Evolutionary conservation across 345 rosid species (phyloP), one percentile per base, ranked within the genome.

Genomic region (Ailanthus altissimus): DNA sequence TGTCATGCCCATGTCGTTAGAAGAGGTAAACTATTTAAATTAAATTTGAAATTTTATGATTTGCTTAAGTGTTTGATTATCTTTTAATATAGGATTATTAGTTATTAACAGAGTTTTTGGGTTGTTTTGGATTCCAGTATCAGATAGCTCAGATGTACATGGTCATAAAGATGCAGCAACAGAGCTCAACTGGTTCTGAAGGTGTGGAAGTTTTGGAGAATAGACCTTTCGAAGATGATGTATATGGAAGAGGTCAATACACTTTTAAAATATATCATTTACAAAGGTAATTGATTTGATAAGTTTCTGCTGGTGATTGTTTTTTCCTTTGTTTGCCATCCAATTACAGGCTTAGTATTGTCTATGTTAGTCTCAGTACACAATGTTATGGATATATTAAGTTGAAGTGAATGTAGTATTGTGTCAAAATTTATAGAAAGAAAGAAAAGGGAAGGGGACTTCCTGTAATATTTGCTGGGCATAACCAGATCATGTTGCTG

Each of bases 101-200:
- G 53, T 40, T 58, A 25, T 6, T 57, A 43, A 72, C 40, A 40
- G 54, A 68, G 36, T 1, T 71, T 56, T 36, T 40, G 75, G 28
- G 26, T 2, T 40, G 45, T 64, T 36, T 72, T 72, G 68, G 75
- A 45, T 78, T 83, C 78, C 92, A 91, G 94, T 89, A 89, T 85
- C 91, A 85, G 85, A 77, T 85, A 75, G 91, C 90, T 64, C 92
- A 89, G 83, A 83, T 73, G 89, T 89, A 89, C 74, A 86, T 84
- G 89, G 91, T 89, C 20, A 77, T 72, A 78, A 91, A 83, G 85
- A 91, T 91, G 94, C 94, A 89, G 81, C 91, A 85, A 43, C 86
- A 89, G 80, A 88, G 69, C 69, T 85, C 90, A 46, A 83, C 62
- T 21, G 83, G 88, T 47, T 71, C 74, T 32, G 94, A 91, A 75